Evolutionary conservation across 805 yeast species (phyloP).

Genomic region (Candida suzukii): DNA sequence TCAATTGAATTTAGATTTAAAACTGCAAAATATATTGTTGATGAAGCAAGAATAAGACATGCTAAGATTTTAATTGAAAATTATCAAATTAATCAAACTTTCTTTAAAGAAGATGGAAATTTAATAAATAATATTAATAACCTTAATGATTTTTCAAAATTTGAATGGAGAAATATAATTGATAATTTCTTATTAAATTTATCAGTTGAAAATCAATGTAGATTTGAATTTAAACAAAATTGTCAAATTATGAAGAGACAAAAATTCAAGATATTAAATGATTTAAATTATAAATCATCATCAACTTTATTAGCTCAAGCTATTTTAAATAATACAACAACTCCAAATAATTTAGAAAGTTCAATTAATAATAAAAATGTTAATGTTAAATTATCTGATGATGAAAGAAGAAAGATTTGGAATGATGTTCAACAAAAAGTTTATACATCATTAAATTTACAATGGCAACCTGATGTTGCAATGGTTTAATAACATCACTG

Average conservation of each 20-base stretch:
- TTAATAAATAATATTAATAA: slow-evolving; percentile 4
- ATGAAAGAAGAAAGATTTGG: slow-evolving; percentile 57
- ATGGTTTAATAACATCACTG: background rate
- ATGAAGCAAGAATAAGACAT: slow-evolving; percentile 48
- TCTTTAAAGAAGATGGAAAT: slow-evolving; percentile 12
- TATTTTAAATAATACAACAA: slow-evolving; percentile 18
- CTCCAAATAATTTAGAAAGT: slow-evolving; percentile 1
- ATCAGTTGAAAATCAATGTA: slow-evolving; percentile 66
- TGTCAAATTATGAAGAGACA: slow-evolving; percentile 40
- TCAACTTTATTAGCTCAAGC: slow-evolving; percentile 22
- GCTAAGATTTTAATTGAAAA: slow-evolving; percentile 15
- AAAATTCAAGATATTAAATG: slow-evolving; percentile 22
- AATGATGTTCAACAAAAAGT: slow-evolving; percentile 54
- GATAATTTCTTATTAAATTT: slow-evolving; percentile 61
- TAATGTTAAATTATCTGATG: slow-evolving; percentile 33
- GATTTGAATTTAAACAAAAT: slow-evolving; percentile 51
- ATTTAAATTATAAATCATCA: slow-evolving; percentile 1
- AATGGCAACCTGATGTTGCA: slow-evolving; percentile 46
- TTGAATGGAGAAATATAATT: slow-evolving; percentile 67
- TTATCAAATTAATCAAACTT: slow-evolving; percentile 13
- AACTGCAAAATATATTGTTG: slow-evolving; percentile 57
- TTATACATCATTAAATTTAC: slow-evolving; percentile 50
- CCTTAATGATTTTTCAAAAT: slow-evolving; percentile 17
- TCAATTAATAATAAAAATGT: slow-evolving; percentile 7
- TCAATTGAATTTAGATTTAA: slow-evolving; percentile 46